Base-by-base conservation (phyloP, 2,329 filamentous ascomycete genomes). In the Coleophoma eucalyptorum region DNA sequence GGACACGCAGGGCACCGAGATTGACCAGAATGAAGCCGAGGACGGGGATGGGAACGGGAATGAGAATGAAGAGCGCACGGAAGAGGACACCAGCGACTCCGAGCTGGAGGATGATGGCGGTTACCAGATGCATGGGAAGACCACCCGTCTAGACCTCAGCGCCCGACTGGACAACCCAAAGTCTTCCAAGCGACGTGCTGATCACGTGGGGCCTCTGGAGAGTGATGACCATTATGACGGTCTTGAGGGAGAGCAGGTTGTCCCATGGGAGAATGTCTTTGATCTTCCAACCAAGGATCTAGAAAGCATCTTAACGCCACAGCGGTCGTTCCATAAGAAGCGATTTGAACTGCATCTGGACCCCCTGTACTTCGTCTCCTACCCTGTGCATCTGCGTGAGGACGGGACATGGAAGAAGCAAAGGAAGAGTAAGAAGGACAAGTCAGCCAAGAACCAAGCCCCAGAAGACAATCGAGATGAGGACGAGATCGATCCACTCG, bases 341-440 rank as follows among this genome's bases (percentile, higher is more conserved):
- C 81, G 84, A 20, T 96, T 96, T 62, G 89, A 96, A 65, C 76
- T 96, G 52, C 87, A 85, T 0, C 75, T 96, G 8, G 89, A 95
- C 61, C 86, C 90, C 43, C 73, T 93, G 38, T 83, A 86, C 51
- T 94, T 90, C 63, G 76, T 95, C 16, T 90, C 90, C 1, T 90
- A 90, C 68, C 91, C 91, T 4, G 82, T 95, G 38, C 90, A 92
- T 67, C 87, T 90, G 37, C 84, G 85, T 1, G 84, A 89, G 60
- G 88, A 89, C 66, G 89, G 89, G 2, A 78, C 78, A 38, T 94
- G 90, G 90, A 77, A 78, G 63, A 90, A 85, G 72, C 81, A 78
- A 65, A 79, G 77, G 60, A 80, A 52, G 21, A 49, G 46, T 12
- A 51, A 52, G 54, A 69, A 51, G 62, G 66, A 51, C 58, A 69